Percentiles rank a stretch among this genome's conserved stretches.
Conservation (phyloP, 257 asterid genomes). For the Solanum medicagineum region DNA sequence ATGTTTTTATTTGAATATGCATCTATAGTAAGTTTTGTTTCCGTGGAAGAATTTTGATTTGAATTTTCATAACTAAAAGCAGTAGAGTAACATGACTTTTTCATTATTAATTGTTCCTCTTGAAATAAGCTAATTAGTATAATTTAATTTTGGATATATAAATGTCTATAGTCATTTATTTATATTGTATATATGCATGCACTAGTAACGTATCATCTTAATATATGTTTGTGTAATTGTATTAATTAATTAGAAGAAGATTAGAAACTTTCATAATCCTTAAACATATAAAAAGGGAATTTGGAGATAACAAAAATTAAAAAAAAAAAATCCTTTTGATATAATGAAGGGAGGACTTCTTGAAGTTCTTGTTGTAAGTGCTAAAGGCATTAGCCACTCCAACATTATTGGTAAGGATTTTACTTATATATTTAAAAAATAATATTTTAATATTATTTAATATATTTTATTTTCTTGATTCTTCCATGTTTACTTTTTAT, state of each 20-base stretch:
- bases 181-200: neutral
- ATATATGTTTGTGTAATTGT: neutral
- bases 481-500: too few species aligned
- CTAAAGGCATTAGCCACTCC: conserved; percentile 36
- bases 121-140: neutral
- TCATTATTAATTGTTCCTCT: neutral
- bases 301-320: neutral
- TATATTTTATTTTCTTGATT: neutral
- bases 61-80: neutral
- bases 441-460: neutral
- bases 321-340: neutral
- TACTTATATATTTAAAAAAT: neutral
- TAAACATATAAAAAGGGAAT: neutral
- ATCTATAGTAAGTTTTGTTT: neutral
- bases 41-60: neutral
- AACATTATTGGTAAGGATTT: conserved; percentile 24
- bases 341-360: conserved; percentile 60
- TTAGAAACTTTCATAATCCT: neutral
- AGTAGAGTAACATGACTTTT: neutral
- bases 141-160: neutral
- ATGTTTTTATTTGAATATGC: too few species aligned
- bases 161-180: neutral
- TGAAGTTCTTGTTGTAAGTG: conserved; percentile 72
- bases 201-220: neutral
- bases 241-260: neutral